These are phyloP conservation scores for Coemansia reversa DNA, from an alignment of 192 early-diverging fungal genomes.

Conservation along the genomic window DNA sequence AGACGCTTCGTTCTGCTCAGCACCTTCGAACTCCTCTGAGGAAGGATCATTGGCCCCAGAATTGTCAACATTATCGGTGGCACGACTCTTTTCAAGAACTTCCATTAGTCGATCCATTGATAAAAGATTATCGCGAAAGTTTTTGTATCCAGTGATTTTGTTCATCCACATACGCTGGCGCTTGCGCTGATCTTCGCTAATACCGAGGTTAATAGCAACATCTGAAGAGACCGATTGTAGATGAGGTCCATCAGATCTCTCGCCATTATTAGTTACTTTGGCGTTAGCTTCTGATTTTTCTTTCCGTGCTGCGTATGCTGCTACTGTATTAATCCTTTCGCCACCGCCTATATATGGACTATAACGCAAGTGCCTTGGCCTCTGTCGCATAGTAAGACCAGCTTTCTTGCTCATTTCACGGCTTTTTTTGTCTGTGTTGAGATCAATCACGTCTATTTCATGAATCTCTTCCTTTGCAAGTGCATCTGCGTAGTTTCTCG, in stretches of 20 bases:
- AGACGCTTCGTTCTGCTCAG: background rate
- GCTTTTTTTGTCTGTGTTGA: background rate
- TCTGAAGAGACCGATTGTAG: too few relatives aligned
- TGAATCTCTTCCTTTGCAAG: constrained; percentile 52
- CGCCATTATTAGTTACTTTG: too few relatives aligned
- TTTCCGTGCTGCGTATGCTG: too few relatives aligned
- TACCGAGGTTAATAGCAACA: constrained; percentile 25
- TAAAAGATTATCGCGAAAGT: constrained; percentile 30
- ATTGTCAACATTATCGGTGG: background rate
- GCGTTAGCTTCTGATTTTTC: too few relatives aligned
- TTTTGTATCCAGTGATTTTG: constrained; percentile 40
- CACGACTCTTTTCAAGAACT: constrained; percentile 10
- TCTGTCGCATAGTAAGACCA: constrained; percentile 13
- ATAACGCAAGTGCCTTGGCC: constrained; percentile 16
- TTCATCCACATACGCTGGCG: constrained; percentile 44
- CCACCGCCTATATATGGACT: background rate
- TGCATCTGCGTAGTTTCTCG: constrained; percentile 52
- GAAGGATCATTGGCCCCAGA: background rate
- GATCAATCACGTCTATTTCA: constrained; percentile 11
- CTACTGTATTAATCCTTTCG: too few relatives aligned
- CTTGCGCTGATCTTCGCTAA: constrained; percentile 37
- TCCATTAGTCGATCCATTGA: constrained; percentile 33
- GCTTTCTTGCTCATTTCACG: constrained; percentile 1
- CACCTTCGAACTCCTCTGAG: background rate
- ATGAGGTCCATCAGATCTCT: too few relatives aligned